These are phyloP conservation scores for Trichoderma sp. DNA, from an alignment of 2,329 filamentous ascomycete genomes.

Conservation along the genomic window DNA sequence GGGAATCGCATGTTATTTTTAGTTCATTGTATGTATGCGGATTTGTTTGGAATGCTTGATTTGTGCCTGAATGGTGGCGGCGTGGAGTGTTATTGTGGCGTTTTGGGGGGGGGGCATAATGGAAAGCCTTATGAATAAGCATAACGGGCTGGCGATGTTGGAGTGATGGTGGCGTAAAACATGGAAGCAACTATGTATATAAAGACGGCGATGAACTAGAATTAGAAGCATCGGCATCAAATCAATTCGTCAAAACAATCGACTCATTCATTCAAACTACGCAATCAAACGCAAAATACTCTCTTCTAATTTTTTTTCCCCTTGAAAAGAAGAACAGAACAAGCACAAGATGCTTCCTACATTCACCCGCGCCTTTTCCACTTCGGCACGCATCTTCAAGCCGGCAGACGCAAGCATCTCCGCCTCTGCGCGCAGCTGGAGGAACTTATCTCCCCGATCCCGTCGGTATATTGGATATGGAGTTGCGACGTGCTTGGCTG, in stretches of 20 bases:
- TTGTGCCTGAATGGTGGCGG: not conserved
- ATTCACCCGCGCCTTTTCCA: slow-evolving; percentile 26
- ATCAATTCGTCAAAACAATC: not conserved
- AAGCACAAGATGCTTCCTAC: not conserved
- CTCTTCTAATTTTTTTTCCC: no score
- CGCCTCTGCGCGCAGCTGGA: slow-evolving; percentile 26
- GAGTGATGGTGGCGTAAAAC: not conserved
- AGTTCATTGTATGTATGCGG: not conserved
- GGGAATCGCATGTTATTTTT: not conserved
- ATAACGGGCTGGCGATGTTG: slow-evolving; percentile 23
- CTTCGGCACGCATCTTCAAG: slow-evolving; percentile 20
- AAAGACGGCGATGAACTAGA: slow-evolving; percentile 2
- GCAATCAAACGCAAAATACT: not conserved
- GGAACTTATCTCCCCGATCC: slow-evolving; percentile 28
- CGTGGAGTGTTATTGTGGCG: not conserved
- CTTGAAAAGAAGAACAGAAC: not conserved
- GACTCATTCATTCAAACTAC: not conserved
- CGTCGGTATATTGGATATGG: slow-evolving; percentile 28
- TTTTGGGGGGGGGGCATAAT: not conserved
- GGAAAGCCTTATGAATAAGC: slow-evolving; percentile 25
- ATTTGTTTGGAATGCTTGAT: not conserved
- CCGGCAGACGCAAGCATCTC: slow-evolving; percentile 14
- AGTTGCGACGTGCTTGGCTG: slow-evolving; percentile 20
- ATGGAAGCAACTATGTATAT: not conserved
- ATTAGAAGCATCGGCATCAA: not conserved